These are phyloP conservation scores for Leccinum subrobustum DNA, from an alignment of 1,284 basidiomycete genomes.

Conservation along the genomic window DNA sequence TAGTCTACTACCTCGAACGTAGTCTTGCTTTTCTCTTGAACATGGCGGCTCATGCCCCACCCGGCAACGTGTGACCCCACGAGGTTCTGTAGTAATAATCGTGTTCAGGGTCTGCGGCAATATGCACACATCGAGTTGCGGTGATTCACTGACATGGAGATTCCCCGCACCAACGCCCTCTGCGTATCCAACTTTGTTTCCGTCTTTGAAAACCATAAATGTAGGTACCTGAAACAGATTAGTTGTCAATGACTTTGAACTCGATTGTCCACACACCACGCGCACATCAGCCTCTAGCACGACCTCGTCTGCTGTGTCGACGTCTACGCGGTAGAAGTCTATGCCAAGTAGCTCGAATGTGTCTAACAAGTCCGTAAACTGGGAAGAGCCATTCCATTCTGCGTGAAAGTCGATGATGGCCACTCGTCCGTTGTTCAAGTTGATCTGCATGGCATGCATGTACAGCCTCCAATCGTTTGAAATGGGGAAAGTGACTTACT, in stretches of 20 bases:
- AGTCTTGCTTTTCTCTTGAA: too few relatives aligned
- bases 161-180: conserved; percentile 29
- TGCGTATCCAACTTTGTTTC: conserved; percentile 24
- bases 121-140: conserved; percentile 1
- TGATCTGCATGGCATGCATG: conserved; percentile 19
- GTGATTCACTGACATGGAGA: conserved; percentile 26
- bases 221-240: conserved; percentile 22
- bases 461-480: background rate
- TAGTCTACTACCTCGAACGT: too few relatives aligned
- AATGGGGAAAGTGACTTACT: conserved; percentile 11
- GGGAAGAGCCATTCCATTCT: conserved; percentile 12
- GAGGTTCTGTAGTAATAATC: conserved; percentile 19
- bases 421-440: conserved; percentile 22
- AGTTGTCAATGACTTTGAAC: background rate
- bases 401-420: conserved; percentile 25
- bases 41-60: conserved; percentile 6
- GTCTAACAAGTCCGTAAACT: conserved; percentile 18
- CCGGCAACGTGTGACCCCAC: conserved; percentile 21
- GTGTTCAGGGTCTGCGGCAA: background rate
- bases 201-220: conserved; percentile 32
- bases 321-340: conserved; percentile 26
- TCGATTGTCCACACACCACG: conserved; percentile 19
- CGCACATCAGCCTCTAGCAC: conserved; percentile 29
- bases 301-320: conserved; percentile 29
- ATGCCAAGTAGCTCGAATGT: conserved; percentile 28